Evolutionary conservation across 768 basidiomycete species (phyloP), one percentile per base, ranked within the genome.

Genomic region (Leccinum truebloodii): DNA sequence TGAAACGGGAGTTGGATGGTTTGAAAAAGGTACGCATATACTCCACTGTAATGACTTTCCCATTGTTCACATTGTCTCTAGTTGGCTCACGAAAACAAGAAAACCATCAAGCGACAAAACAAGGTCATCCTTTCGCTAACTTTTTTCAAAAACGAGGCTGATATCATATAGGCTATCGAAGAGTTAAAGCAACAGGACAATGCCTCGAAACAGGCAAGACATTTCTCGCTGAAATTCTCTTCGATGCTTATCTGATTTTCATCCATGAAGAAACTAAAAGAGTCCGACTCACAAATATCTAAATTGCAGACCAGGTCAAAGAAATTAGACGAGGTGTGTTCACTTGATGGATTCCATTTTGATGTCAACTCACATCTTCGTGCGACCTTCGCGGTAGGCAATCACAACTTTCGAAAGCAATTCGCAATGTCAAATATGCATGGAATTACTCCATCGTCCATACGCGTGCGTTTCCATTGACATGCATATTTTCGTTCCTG

Each of bases 391-490:
- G 13, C 13, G 20, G 0, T 9, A 89, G 87, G 73, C 84, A 37
- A 73, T 89, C 12, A 68, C 80, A 10, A 77, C 76, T 7, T 80
- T 90, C 24, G 88, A 91, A 73, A 69, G 73, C 26, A 81, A 82
- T 34, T 70, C 88, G 18, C 85, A 85, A 65, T 92, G 90, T 67
- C 89, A 90, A 67, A 90, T 92, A 49, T 92, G 90, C 68, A 86
- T 90, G 78, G 90, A 92, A 20, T 71, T 86, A 12, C 75, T 90
- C 10, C 68, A 79, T 44, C 83, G 83, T 61, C 90, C 90, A 26
- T 87, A 81, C 68, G 83, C 83, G 89, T 91, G 69, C 64, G 87
- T 81, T 46, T 35, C 35, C 57, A 34, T 12, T 53, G 6, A 24
- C 14, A 30, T 39, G 6, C 55, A 7, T 8, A 22, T 53, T 50